These are phyloP conservation scores for Thalassiosira oceanica DNA, from an alignment of 352 stramenopile species.

Conservation along the genomic window DNA sequence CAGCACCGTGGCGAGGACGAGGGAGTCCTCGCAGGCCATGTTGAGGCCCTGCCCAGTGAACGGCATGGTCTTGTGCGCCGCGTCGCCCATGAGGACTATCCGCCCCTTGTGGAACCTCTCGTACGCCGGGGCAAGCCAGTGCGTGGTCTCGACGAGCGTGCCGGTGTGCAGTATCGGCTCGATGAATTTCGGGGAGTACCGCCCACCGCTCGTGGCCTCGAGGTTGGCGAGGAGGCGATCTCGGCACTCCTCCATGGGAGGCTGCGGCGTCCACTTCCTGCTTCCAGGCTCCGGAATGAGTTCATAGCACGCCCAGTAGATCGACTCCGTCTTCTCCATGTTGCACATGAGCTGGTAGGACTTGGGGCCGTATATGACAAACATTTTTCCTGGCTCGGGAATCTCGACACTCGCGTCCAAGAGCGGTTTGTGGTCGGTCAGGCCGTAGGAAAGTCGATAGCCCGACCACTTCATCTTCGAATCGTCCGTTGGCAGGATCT, in stretches of 20 bases:
- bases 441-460: too few species aligned
- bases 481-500: conserved; percentile 16
- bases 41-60: conserved; percentile 69
- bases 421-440: too few species aligned
- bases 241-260: conserved; percentile 46
- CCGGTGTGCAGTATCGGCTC: conserved; percentile 37
- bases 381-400: conserved; percentile 35
- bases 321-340: conserved; percentile 40
- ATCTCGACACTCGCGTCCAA: too few species aligned
- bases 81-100: conserved; percentile 60
- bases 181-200: too few species aligned
- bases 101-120: conserved; percentile 20
- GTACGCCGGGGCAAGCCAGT: background rate
- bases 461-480: background rate
- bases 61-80: conserved; percentile 61
- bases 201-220: too few species aligned
- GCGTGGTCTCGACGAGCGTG: conserved; percentile 6
- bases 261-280: conserved; percentile 33
- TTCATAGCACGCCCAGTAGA: conserved; percentile 65
- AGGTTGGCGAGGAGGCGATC: conserved; percentile 43
- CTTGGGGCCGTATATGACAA: conserved; percentile 50
- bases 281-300: conserved; percentile 21
- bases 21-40: conserved; percentile 69
- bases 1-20: conserved; percentile 49
- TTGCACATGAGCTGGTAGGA: conserved; percentile 44